These are phyloP conservation scores for Arabis hirsuta DNA, from an alignment of 345 rosid genomes.

Conservation along the genomic window DNA sequence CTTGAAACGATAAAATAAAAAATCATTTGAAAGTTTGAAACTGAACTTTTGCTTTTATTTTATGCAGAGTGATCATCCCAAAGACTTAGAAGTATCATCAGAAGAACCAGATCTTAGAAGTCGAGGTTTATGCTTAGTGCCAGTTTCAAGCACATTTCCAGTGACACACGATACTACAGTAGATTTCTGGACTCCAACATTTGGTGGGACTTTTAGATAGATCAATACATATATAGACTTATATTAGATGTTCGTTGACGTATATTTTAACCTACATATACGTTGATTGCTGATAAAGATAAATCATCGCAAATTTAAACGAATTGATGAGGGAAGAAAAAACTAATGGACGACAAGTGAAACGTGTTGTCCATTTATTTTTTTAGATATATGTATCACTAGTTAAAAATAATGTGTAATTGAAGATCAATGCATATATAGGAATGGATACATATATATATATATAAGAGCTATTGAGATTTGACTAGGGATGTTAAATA, in stretches of 20 bases:
- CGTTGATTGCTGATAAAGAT: constrained; percentile 32
- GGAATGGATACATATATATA: background rate
- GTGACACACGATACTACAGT: constrained; percentile 81
- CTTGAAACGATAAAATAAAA: background rate
- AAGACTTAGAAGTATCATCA: constrained; percentile 65
- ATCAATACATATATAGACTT: constrained; percentile 38
- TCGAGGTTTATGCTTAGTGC: constrained; percentile 89
- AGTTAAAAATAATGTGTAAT: constrained; percentile 28
- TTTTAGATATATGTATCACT: background rate
- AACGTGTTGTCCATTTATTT: constrained; percentile 32
- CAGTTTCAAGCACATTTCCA: constrained; percentile 88
- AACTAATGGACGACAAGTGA: constrained; percentile 27
- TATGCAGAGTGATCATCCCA: constrained; percentile 54
- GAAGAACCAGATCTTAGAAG: constrained; percentile 83
- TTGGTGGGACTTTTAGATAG: constrained; percentile 94
- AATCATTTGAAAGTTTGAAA: constrained; percentile 12
- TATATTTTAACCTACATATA: constrained; percentile 34
- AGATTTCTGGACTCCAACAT: constrained; percentile 95
- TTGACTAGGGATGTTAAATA: too few relatives aligned
- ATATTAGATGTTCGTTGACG: constrained; percentile 39
- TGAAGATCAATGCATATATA: constrained; percentile 1
- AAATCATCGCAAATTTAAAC: constrained; percentile 29
- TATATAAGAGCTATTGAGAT: constrained; percentile 8
- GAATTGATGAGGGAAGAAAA: constrained; percentile 17
- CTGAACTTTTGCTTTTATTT: background rate